Evolutionary conservation across 495 filamentous ascomycete species (phyloP).

Genomic region (Aspergillus heteromorphus): DNA sequence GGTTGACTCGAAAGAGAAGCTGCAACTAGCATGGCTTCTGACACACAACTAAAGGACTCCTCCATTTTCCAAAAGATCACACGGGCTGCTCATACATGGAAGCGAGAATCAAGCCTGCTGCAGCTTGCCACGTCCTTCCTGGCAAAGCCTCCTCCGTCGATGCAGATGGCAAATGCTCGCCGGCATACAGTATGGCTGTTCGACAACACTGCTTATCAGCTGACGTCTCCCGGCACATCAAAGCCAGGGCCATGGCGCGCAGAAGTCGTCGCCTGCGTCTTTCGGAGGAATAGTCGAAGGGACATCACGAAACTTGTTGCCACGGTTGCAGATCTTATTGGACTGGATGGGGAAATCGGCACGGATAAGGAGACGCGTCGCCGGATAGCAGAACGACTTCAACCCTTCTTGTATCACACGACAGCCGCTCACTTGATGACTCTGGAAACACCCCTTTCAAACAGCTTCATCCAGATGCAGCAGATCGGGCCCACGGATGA

Average conservation of each 20-base stretch:
- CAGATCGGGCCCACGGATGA: slow-evolving; percentile 63
- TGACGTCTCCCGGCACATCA: slow-evolving; percentile 18
- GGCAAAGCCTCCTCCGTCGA: slow-evolving; percentile 20
- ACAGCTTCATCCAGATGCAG: slow-evolving; percentile 34
- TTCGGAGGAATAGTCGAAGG: slow-evolving; percentile 61
- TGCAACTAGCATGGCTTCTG: slow-evolving; percentile 1
- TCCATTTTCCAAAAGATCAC: slow-evolving; percentile 5
- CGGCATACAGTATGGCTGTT: slow-evolving; percentile 78
- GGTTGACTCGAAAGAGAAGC: background rate
- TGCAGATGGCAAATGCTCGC: slow-evolving; percentile 34
- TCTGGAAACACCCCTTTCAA: slow-evolving; percentile 48
- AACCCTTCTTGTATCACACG: slow-evolving; percentile 71
- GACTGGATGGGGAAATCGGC: slow-evolving; percentile 57
- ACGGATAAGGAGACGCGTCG: slow-evolving; percentile 50
- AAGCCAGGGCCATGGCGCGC: slow-evolving; percentile 58
- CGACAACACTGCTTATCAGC: slow-evolving; percentile 80
- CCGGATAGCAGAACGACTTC: slow-evolving; percentile 63
- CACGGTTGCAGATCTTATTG: slow-evolving; percentile 63
- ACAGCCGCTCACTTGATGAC: slow-evolving; percentile 61
- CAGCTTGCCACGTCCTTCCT: slow-evolving; percentile 26
- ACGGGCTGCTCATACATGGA: slow-evolving; percentile 13
- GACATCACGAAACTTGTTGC: slow-evolving; percentile 63
- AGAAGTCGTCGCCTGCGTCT: slow-evolving; percentile 76
- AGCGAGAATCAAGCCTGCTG: slow-evolving; percentile 27
- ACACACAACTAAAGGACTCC: slow-evolving; percentile 4